Conservation (phyloP, 257 asterid genomes). For the Paulownia fortunei region DNA sequence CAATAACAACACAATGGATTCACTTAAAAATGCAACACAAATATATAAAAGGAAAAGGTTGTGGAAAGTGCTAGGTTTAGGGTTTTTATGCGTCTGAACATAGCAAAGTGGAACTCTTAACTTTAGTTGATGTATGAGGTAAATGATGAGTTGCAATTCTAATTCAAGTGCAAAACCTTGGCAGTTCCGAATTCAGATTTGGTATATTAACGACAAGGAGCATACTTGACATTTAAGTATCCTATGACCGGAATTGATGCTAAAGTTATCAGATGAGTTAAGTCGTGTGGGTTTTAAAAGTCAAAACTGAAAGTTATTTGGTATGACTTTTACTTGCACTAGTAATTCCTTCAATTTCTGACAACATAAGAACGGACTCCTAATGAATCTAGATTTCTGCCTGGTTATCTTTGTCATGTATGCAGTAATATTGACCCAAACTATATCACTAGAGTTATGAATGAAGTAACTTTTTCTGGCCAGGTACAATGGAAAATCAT, state of each 20-base stretch:
- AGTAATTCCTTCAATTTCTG: slow-evolving; percentile 19
- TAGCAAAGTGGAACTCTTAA: background rate
- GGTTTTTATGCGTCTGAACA: background rate
- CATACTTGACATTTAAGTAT: background rate
- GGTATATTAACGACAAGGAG: background rate
- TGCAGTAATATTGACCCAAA: background rate
- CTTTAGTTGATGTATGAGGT: background rate
- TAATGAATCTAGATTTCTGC: background rate
- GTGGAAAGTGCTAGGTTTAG: background rate
- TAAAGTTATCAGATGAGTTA: background rate
- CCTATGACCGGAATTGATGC: background rate
- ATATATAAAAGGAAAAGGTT: background rate
- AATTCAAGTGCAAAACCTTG: background rate
- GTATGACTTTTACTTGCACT: background rate
- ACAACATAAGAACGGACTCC: background rate
- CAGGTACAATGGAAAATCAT: background rate
- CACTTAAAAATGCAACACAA: background rate
- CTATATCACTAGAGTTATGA: background rate
- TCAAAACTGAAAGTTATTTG: background rate
- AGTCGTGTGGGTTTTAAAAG: background rate
- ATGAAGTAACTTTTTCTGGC: background rate
- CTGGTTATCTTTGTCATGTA: background rate
- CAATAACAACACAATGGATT: background rate
- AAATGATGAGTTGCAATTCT: background rate
- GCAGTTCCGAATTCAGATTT: background rate